These are phyloP conservation scores for Elsinoe ampelina DNA, from an alignment of 2,329 filamentous ascomycete species.

Conservation along the genomic window DNA sequence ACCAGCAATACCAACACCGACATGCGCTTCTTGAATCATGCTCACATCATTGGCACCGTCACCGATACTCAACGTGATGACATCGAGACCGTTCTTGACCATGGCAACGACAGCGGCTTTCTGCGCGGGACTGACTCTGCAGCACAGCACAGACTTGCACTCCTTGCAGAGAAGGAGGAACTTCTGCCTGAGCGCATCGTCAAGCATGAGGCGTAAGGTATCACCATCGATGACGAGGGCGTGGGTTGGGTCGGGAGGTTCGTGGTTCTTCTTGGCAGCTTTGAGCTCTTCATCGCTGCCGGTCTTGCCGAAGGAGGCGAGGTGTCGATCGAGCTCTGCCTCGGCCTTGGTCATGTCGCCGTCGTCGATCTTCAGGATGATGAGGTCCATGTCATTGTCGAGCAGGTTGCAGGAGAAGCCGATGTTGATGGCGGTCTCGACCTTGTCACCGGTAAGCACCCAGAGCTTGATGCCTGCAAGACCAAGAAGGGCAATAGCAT, in stretches of 20 bases:
- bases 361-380: constrained; percentile 78
- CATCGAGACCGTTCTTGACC: constrained; percentile 89
- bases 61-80: constrained; percentile 90
- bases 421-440: constrained; percentile 99
- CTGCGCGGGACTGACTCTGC: constrained; percentile 90
- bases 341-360: constrained; percentile 57
- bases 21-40: constrained; percentile 95
- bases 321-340: constrained; percentile 62
- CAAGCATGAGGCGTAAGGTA: constrained; percentile 76
- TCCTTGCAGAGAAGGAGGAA: constrained; percentile 94
- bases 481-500: constrained; percentile 83
- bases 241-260: constrained; percentile 77
- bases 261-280: constrained; percentile 70
- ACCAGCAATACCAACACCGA: constrained; percentile 92
- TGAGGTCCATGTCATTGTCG: constrained; percentile 95
- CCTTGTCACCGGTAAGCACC: constrained; percentile 97
- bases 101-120: constrained; percentile 95
- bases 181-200: constrained; percentile 76
- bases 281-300: constrained; percentile 80
- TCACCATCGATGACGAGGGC: constrained; percentile 93
- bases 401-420: constrained; percentile 97
- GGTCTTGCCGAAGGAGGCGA: constrained; percentile 65
- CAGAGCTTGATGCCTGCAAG: constrained; percentile 96
- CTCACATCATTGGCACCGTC: constrained; percentile 94
- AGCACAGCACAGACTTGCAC: constrained; percentile 93